phyloP scores from a whole-genome alignment of 768 basidiomycete species.

The Boletus vinaceobasis region DNA sequence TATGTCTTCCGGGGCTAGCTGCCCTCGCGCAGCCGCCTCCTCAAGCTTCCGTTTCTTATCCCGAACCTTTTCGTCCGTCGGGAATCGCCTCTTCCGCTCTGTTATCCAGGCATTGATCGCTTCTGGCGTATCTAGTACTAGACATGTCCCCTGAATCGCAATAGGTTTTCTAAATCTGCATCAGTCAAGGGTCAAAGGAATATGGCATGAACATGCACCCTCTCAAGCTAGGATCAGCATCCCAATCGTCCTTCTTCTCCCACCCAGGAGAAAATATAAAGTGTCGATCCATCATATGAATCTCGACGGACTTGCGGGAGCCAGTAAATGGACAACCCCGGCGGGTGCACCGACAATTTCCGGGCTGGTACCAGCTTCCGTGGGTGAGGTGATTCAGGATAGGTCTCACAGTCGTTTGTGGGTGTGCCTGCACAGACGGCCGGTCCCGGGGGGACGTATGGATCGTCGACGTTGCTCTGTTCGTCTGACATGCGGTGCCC shows the following conservation, averaged over 20 bases:
- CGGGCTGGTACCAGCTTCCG: slow-evolving; percentile 60
- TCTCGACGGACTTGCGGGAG: slow-evolving; percentile 66
- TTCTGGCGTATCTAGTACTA: slow-evolving; percentile 78
- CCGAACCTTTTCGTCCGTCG: slow-evolving; percentile 60
- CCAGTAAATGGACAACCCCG: slow-evolving; percentile 66
- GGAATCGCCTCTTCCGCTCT: slow-evolving; percentile 86
- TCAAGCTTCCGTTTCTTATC: slow-evolving; percentile 80
- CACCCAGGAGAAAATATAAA: slow-evolving; percentile 76
- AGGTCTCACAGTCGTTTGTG: slow-evolving; percentile 8
- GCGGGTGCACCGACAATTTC: slow-evolving; percentile 57
- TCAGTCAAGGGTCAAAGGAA: slow-evolving; percentile 2
- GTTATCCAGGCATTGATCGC: slow-evolving; percentile 81
- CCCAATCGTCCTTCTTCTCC: slow-evolving; percentile 67
- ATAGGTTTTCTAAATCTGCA: slow-evolving; percentile 55
- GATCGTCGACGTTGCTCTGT: background rate
- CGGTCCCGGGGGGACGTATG: background rate
- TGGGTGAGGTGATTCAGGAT: slow-evolving; percentile 17
- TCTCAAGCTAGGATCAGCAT: slow-evolving; percentile 77
- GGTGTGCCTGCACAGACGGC: background rate
- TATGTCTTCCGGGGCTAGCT: slow-evolving; percentile 52
- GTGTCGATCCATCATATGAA: slow-evolving; percentile 89
- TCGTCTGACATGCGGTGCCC: slow-evolving; percentile 1
- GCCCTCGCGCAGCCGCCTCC: slow-evolving; percentile 79
- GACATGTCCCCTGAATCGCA: slow-evolving; percentile 74
- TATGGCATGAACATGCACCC: slow-evolving; percentile 46